Percentiles rank a stretch among this genome's conserved stretches.
Evolutionary conservation across 768 basidiomycete genomes (phyloP).

Genomic region (Clitopilus hobsonii): DNA sequence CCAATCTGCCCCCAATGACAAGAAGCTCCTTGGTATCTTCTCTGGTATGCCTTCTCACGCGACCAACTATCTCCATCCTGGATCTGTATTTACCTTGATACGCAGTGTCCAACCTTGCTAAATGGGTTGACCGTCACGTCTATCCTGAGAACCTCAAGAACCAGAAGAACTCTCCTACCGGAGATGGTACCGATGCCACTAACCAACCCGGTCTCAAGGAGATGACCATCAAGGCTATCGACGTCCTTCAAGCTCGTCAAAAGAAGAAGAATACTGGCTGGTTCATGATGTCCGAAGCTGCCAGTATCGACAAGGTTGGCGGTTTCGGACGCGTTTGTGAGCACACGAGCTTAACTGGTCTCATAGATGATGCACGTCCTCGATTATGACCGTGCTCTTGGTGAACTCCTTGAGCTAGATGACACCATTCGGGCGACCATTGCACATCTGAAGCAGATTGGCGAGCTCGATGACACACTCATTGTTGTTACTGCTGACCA

Average conservation of each 20-base stretch:
- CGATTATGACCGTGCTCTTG: conserved; percentile 42
- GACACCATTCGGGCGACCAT: conserved; percentile 40
- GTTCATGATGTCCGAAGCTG: conserved; percentile 47
- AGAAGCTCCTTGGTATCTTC: conserved; percentile 41
- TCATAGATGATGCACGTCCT: conserved; percentile 41
- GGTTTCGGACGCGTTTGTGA: not conserved
- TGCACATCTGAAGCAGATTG: conserved; percentile 35
- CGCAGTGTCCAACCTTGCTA: conserved; percentile 27
- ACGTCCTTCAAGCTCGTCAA: conserved; percentile 33
- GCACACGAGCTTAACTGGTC: not conserved
- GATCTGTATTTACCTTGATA: too few relatives aligned
- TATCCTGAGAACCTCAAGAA: conserved; percentile 30
- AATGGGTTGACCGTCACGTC: conserved; percentile 41
- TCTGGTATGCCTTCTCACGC: conserved; percentile 28
- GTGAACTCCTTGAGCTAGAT: conserved; percentile 40
- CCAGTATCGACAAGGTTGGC: conserved; percentile 38
- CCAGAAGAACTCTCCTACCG: conserved; percentile 33
- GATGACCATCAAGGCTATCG: conserved; percentile 43
- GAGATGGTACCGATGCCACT: conserved; percentile 35
- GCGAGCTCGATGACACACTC: conserved; percentile 35
- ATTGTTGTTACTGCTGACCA: conserved; percentile 44
- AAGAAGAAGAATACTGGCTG: conserved; percentile 32
- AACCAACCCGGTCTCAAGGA: conserved; percentile 45
- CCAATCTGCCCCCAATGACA: conserved; percentile 21
- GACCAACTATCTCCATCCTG: too few relatives aligned